phyloP scores from a whole-genome alignment of 2,329 filamentous ascomycete species.

The Lachnellula cervina region DNA sequence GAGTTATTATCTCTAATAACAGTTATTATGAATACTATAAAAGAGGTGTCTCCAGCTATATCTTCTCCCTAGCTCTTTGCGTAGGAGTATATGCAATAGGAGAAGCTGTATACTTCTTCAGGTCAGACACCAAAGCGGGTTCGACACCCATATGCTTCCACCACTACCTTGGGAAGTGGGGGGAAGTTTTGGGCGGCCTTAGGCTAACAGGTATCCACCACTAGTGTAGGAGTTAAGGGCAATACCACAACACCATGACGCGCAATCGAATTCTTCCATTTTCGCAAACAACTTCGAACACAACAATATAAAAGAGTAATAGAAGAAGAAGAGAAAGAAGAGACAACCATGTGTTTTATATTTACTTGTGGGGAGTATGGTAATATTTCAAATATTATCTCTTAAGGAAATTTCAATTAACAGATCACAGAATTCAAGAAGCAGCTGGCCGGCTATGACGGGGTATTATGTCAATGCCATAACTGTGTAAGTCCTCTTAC shows the following conservation, averaged over 20 bases:
- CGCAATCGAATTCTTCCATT: neutral
- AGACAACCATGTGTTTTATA: constrained; percentile 26
- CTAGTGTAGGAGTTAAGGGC: no score
- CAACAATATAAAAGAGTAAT: neutral
- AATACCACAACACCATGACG: neutral
- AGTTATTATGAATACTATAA: no score
- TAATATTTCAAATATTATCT: neutral
- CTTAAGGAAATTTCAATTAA: constrained; percentile 14
- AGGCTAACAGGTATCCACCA: no score
- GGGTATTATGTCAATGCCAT: constrained; percentile 57
- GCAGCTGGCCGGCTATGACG: constrained; percentile 50
- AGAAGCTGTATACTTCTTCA: no score
- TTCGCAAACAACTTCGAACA: neutral
- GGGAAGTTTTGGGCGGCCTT: no score
- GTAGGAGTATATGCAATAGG: no score
- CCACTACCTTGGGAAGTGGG: no score
- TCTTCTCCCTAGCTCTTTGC: no score
- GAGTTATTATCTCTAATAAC: neutral
- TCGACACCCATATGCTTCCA: no score
- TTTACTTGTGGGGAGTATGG: constrained; percentile 33
- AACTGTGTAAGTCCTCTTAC: constrained; percentile 46
- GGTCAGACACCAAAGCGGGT: no score
- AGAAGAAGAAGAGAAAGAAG: no score
- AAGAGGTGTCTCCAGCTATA: no score
- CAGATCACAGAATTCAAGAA: constrained; percentile 28